Evolutionary conservation across 2,329 filamentous ascomycete genomes (phyloP).

Genomic region (Apiospora sp.): DNA sequence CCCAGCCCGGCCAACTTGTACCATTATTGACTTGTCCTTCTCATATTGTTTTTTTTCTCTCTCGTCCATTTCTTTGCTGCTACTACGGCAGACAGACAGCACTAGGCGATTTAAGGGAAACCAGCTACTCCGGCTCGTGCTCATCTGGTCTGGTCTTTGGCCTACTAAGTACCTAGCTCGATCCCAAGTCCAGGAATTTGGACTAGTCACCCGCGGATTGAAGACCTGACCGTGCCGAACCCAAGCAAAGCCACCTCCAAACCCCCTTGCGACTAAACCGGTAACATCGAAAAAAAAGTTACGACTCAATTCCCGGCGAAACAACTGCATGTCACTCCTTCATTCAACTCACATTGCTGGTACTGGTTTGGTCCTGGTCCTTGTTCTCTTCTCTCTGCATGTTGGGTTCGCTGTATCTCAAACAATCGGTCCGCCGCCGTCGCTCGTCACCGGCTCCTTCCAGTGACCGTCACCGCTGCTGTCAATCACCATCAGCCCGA

Average conservation of each 20-base stretch:
- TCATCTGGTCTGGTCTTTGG: not conserved
- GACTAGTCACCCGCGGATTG: not conserved
- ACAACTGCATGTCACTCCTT: constrained; percentile 1
- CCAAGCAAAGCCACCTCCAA: constrained; percentile 20
- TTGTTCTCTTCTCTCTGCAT: constrained; percentile 1
- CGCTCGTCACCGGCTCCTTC: not conserved
- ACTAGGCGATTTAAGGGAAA: not conserved
- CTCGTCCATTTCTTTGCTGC: not conserved
- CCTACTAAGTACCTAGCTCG: not conserved
- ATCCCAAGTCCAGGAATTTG: constrained; percentile 20
- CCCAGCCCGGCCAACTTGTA: constrained; percentile 1
- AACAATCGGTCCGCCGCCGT: constrained; percentile 8
- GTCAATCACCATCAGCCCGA: not conserved
- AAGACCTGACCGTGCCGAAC: not conserved
- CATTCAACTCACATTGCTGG: not conserved
- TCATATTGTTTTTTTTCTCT: not conserved
- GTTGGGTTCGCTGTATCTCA: not conserved
- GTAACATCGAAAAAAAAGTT: constrained; percentile 8
- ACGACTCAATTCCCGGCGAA: constrained; percentile 4
- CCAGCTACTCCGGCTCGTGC: too few species aligned
- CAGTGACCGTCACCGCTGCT: constrained; percentile 6
- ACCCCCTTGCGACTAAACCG: constrained; percentile 10
- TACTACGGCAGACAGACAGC: not conserved
- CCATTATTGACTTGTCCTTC: not conserved
- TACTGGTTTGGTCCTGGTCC: not conserved